Percentiles rank a stretch among this genome's conserved stretches.
phyloP scores from a whole-genome alignment of 75 land plant species.

The Ceratopteris richardii region DNA sequence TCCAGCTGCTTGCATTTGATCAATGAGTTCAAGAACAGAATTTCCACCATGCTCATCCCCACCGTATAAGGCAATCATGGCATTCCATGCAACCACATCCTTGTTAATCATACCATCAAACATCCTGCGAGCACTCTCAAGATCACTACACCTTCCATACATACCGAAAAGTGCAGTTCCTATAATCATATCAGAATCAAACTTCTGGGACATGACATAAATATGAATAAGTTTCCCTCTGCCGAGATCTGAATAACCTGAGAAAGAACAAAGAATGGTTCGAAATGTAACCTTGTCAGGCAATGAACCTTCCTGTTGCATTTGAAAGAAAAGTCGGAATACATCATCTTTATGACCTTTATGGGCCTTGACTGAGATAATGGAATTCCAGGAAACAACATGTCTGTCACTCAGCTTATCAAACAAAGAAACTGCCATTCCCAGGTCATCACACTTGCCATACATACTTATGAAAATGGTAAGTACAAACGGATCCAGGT shows the following conservation, averaged over 20 bases:
- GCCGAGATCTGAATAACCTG: conserved; percentile 13
- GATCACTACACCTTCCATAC: conserved; percentile 34
- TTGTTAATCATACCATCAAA: conserved; percentile 30
- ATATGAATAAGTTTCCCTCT: conserved; percentile 14
- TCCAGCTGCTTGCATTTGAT: conserved; percentile 34
- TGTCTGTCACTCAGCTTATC: conserved; percentile 32
- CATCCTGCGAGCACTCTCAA: conserved; percentile 22
- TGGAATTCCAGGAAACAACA: conserved; percentile 43
- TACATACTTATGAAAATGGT: conserved; percentile 41
- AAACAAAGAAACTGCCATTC: conserved; percentile 20
- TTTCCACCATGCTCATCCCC: conserved; percentile 49
- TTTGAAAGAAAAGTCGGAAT: conserved; percentile 18
- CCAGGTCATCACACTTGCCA: conserved; percentile 27
- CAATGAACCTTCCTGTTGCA: conserved; percentile 21
- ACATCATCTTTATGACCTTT: conserved; percentile 22
- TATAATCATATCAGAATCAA: conserved; percentile 13
- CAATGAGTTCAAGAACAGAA: conserved; percentile 37
- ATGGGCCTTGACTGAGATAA: conserved; percentile 34
- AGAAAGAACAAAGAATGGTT: conserved; percentile 33
- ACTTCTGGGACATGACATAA: conserved; percentile 15
- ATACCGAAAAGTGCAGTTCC: conserved; percentile 45
- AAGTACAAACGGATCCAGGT: conserved; percentile 23
- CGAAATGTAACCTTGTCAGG: conserved; percentile 39
- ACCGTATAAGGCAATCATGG: conserved; percentile 64
- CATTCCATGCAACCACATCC: conserved; percentile 78